A percentile compares a stretch with the other conserved stretches of the same genome.
Evolutionary conservation across 1,139 yeast genomes (phyloP).

Genomic region (Yamadazyma dendronema): DNA sequence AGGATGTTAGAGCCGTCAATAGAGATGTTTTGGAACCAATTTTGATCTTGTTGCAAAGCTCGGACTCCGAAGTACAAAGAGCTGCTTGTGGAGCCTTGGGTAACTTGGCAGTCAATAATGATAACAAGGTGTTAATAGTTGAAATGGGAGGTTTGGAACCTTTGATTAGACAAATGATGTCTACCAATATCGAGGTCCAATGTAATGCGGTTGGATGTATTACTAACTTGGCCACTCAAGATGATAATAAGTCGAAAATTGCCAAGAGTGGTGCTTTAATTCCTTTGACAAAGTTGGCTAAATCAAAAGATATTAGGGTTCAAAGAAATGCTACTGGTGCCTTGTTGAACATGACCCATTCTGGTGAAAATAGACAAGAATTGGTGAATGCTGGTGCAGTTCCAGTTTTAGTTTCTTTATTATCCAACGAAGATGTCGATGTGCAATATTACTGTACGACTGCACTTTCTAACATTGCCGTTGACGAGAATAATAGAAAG

Average conservation of each 20-base stretch:
- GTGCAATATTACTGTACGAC: conserved; percentile 98
- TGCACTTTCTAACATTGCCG: conserved; percentile 94
- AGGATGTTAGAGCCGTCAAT: conserved; percentile 86
- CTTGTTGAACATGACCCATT: conserved; percentile 94
- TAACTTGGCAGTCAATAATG: conserved; percentile 93
- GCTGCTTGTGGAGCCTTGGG: conserved; percentile 99
- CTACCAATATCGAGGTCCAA: conserved; percentile 95
- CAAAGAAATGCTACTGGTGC: conserved; percentile 99
- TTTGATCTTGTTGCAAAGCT: conserved; percentile 76
- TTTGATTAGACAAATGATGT: conserved; percentile 94
- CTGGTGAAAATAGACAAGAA: conserved; percentile 94
- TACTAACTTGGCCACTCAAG: conserved; percentile 97
- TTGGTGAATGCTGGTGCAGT: conserved; percentile 97
- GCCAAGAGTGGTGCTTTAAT: conserved; percentile 96
- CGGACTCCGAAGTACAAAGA: conserved; percentile 92
- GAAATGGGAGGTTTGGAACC: conserved; percentile 99
- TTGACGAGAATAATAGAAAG: conserved; percentile 86
- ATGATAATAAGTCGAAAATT: conserved; percentile 91
- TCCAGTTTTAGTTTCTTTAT: conserved; percentile 88
- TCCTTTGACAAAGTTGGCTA: conserved; percentile 91
- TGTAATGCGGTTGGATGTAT: conserved; percentile 99
- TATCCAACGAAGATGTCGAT: conserved; percentile 88
- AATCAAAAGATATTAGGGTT: conserved; percentile 90
- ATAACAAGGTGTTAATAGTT: conserved; percentile 86
- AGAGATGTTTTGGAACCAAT: conserved; percentile 93